Evolutionary conservation across 768 basidiomycete species (phyloP), one percentile per base, ranked within the genome.

Genomic region (Kwoniella bestiolae): DNA sequence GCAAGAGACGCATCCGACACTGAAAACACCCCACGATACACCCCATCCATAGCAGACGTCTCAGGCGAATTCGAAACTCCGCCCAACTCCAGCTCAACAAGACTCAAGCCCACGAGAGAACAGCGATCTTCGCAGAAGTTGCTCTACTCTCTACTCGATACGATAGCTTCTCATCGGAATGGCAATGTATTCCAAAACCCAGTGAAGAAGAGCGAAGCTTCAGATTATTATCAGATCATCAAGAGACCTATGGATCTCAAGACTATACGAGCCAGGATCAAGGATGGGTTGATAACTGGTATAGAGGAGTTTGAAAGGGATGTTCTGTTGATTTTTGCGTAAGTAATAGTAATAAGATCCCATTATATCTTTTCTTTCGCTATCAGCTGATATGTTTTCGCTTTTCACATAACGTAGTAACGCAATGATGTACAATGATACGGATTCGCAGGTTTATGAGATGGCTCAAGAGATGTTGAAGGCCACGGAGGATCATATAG

Each of bases 221-320:
- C 93, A 0, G 92, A 92, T 76, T 97, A 97, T 77, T 87, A 88
- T 63, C 90, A 93, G 55, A 91, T 95, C 64, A 91, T 97, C 64
- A 92, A 91, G 74, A 86, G 90, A n/a, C 92, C 95, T 2, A 94
- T 94, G 87, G 94, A 97, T 79, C 85, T 98, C 60, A 95, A 94
- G 81, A 94, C 91, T 0, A 91, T 98, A 78, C 92, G 92, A 79
- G 83, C 83, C n/a, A 86, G 86, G 68, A 87, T 95, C 63, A 91
- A 90, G 73, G 92, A 94, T 72, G 92, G 92, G 0, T 67, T 86
- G 2, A 92, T 96, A 51, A 83, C 86, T 3, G 92, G 86, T 70
- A 90, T 91, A 1, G 84, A 89, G 32, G 93, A 97, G 77, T 96
- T 90, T 74, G 90, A 94, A 77, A 85, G 92, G 68, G 95, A 96